Percentiles rank a stretch among this genome's conserved stretches.
Evolutionary conservation across 2,329 filamentous ascomycete species (phyloP).

Genomic region (Aspergillus sclerotialis): DNA sequence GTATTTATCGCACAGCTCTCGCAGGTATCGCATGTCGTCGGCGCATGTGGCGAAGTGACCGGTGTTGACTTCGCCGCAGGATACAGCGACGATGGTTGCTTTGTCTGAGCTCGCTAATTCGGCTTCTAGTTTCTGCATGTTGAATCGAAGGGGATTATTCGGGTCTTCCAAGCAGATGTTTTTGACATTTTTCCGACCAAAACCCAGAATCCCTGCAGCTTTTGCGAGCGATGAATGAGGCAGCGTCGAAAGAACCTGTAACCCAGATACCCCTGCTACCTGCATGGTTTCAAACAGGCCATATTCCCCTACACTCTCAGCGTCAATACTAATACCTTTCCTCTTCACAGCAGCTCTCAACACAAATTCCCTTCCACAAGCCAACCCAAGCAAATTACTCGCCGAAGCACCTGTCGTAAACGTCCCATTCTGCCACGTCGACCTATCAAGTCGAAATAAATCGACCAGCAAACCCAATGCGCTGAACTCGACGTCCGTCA

Average conservation of each 20-base stretch:
- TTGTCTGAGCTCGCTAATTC: slow-evolving; percentile 48
- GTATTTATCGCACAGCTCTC: slow-evolving; percentile 64
- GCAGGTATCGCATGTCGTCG: slow-evolving; percentile 55
- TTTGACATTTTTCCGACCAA: slow-evolving; percentile 64
- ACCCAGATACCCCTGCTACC: slow-evolving; percentile 54
- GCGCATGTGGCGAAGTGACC: slow-evolving; percentile 65
- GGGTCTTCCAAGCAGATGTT: slow-evolving; percentile 42
- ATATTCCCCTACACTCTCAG: slow-evolving; percentile 61
- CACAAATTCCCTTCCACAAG: slow-evolving; percentile 61
- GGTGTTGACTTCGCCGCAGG: slow-evolving; percentile 85
- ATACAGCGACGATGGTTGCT: slow-evolving; percentile 72
- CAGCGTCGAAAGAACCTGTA: slow-evolving; percentile 73
- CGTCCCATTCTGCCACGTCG: slow-evolving; percentile 62
- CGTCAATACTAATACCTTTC: slow-evolving; percentile 16
- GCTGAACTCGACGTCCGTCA: slow-evolving; percentile 68
- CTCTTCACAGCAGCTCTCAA: slow-evolving; percentile 37
- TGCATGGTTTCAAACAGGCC: slow-evolving; percentile 63
- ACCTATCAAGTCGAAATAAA: slow-evolving; percentile 54
- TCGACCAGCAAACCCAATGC: slow-evolving; percentile 64
- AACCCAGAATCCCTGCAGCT: slow-evolving; percentile 72
- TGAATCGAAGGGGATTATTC: slow-evolving; percentile 65
- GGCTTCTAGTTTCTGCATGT: slow-evolving; percentile 58
- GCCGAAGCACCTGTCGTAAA: slow-evolving; percentile 71
- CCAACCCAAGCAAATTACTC: slow-evolving; percentile 59
- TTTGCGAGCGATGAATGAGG: slow-evolving; percentile 81